phyloP scores from a whole-genome alignment of 805 yeast species.

The Lipomyces starkeyi region DNA sequence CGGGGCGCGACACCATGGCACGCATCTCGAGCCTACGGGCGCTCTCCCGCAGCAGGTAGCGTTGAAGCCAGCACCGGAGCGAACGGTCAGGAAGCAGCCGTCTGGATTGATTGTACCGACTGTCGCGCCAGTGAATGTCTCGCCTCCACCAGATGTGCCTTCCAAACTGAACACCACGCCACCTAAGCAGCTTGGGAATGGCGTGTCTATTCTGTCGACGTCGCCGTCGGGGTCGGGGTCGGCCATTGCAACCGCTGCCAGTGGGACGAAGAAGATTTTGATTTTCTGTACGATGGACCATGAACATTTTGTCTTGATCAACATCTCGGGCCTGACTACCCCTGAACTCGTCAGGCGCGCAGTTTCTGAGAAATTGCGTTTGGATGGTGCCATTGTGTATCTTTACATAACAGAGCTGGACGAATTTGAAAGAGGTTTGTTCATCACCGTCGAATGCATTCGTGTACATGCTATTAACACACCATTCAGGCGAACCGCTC shows the following conservation, averaged over 20 bases:
- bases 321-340: conserved; percentile 55
- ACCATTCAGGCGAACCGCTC: conserved; percentile 29
- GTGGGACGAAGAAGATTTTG: conserved; percentile 24
- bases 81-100: neutral
- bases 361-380: conserved; percentile 46
- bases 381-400: conserved; percentile 38
- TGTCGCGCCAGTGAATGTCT: neutral
- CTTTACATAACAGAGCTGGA: conserved; percentile 30
- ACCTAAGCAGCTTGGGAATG: neutral
- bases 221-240: neutral
- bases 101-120: neutral
- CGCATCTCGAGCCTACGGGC: conserved; percentile 1
- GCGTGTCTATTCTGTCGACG: neutral
- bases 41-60: neutral
- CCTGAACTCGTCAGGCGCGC: conserved; percentile 65
- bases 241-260: neutral
- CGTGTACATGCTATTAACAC: neutral
- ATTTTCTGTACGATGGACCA: conserved; percentile 73
- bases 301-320: conserved; percentile 57
- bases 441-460: neutral
- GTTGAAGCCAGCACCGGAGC: neutral
- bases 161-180: neutral
- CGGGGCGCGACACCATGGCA: neutral
- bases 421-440: conserved; percentile 27
- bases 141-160: neutral